Conservation (phyloP, 257 asterid genomes). For the Penstemon eatonii region DNA sequence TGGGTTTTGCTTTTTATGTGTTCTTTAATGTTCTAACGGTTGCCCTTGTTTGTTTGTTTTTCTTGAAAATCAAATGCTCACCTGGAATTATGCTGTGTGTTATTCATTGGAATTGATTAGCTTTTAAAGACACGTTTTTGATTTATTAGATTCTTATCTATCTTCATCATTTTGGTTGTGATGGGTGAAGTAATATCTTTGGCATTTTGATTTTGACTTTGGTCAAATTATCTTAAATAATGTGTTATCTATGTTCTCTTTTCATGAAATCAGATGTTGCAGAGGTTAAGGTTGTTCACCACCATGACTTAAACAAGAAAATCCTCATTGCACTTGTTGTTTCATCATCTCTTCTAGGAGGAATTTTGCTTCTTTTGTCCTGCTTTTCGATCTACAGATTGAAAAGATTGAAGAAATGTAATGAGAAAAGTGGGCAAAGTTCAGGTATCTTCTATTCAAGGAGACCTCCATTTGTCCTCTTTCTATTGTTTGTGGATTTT, state of each 20-base stretch:
- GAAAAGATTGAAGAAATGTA: conserved; percentile 42
- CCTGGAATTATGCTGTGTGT: background rate
- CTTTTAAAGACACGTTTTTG: background rate
- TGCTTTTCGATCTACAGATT: conserved; percentile 50
- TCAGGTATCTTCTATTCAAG: conserved; percentile 38
- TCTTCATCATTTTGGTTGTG: background rate
- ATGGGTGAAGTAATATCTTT: background rate
- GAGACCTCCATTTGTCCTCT: background rate
- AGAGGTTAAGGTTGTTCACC: conserved; percentile 51
- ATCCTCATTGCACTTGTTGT: conserved; percentile 59
- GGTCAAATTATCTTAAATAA: background rate
- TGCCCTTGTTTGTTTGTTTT: background rate
- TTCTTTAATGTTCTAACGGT: conserved; percentile 7
- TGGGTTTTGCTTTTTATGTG: conserved; percentile 12
- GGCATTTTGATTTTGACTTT: background rate
- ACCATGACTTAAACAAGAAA: conserved; percentile 56
- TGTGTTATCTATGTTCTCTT: conserved; percentile 11
- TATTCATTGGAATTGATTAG: background rate
- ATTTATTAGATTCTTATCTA: background rate
- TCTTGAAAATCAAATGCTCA: background rate
- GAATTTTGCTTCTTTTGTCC: conserved; percentile 43
- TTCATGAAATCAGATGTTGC: conserved; percentile 33
- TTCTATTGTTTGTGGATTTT: background rate
- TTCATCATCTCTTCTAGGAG: conserved; percentile 61
- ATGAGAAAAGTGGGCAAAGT: conserved; percentile 30